These are phyloP conservation scores for Moesziomyces sp. DNA, from an alignment of 1,284 basidiomycete species.

Conservation along the genomic window DNA sequence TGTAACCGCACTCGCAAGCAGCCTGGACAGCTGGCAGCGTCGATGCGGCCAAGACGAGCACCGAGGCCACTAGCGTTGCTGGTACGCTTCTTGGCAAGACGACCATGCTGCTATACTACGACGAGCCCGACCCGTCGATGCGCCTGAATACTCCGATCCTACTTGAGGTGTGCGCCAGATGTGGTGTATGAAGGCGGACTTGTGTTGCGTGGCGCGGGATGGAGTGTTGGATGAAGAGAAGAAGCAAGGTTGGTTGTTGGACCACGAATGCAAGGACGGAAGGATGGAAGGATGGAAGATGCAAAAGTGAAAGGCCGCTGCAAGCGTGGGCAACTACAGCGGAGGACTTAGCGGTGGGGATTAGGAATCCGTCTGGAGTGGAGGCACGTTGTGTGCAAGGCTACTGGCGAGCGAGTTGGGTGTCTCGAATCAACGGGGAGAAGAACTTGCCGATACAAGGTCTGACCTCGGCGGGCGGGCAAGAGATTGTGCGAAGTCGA, in stretches of 20 bases:
- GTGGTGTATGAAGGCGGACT: background rate
- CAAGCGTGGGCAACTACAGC: background rate
- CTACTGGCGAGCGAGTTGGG: background rate
- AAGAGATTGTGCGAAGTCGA: background rate
- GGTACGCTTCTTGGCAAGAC: constrained; percentile 4
- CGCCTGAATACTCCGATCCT: background rate
- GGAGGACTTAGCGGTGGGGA: background rate
- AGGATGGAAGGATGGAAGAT: background rate
- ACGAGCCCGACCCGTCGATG: background rate
- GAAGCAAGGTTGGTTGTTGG: background rate
- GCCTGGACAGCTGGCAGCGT: constrained; percentile 18
- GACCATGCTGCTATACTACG: constrained; percentile 13
- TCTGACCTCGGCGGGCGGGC: background rate
- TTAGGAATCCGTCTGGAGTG: background rate
- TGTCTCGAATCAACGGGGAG: background rate
- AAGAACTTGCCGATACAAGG: background rate
- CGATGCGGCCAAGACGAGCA: constrained; percentile 20
- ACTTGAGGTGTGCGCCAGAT: background rate
- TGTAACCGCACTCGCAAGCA: constrained; percentile 58
- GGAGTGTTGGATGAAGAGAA: background rate
- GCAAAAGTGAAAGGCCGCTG: background rate
- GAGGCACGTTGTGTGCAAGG: background rate
- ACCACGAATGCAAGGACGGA: background rate
- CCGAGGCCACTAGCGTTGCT: constrained; percentile 24
- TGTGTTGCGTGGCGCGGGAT: background rate